Evolutionary conservation across 1,284 basidiomycete genomes (phyloP), one percentile per base, ranked within the genome.

Genomic region (Mycena citricolor): DNA sequence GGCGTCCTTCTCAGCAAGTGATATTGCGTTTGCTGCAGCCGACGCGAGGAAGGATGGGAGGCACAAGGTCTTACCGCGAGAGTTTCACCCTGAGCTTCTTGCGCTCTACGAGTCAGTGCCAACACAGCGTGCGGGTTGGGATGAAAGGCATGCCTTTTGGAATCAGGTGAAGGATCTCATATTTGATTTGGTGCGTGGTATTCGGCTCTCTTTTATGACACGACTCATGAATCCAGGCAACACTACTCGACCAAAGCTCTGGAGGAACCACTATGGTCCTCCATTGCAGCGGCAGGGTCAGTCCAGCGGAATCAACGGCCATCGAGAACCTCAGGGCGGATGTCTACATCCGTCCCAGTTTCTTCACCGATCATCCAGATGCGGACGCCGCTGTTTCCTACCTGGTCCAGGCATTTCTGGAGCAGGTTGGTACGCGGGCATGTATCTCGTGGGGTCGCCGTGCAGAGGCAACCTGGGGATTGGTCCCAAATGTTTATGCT

Each of bases 351-450:
- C 47, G 41, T 1, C 47, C 47, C n/a, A 1, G 4, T 4, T 48
- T 49, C 20, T 8, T 44, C 5, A 16, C 12, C 8, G 6, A n/a
- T n/a, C 21, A 39, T 14, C 29, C 35, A 4, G 37, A 3, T 6
- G 35, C 42, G n/a, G 42, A 37, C 14, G 10, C n/a, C 0, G 11
- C 47, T 4, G 39, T 49, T n/a, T 31, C 47, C 1, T 14, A 16
- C 6, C 44, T 49, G 11, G 42, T 21, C 4, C 47, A 49, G 25
- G 12, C 8, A 4, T 49, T 44, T 28, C 29, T 49, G 7, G 47
- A 49, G 23, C 10, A 35, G 2, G 12, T 49, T n/a, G 42, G 41
- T 8, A 37, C 45, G 2, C 43, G n/a, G n/a, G n/a, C n/a, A n/a
- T n/a, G n/a, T n/a, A n/a, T n/a, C n/a, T n/a, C n/a, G n/a, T n/a